Evolutionary conservation across 768 basidiomycete species (phyloP).

Genomic region (Sutorius australiensis): DNA sequence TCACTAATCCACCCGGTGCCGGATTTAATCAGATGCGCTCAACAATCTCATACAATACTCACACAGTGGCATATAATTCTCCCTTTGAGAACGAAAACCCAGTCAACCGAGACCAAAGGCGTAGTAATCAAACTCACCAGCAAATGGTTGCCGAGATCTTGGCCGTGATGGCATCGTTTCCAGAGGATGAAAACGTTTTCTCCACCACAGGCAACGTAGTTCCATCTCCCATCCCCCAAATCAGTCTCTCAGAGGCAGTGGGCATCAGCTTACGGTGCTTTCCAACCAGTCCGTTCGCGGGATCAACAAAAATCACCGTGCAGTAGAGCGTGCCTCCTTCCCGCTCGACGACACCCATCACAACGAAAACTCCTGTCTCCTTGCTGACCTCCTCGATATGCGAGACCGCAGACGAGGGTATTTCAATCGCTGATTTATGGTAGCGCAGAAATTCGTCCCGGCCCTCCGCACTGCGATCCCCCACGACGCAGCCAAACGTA

Average conservation of each 20-base stretch:
- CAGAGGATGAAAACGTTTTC: conserved; percentile 33
- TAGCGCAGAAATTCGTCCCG: conserved; percentile 59
- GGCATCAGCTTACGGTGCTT: conserved; percentile 66
- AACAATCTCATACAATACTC: conserved; percentile 16
- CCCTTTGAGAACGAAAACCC: conserved; percentile 39
- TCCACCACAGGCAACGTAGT: conserved; percentile 49
- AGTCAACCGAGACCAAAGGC: neutral
- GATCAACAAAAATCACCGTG: conserved; percentile 54
- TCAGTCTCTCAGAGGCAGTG: conserved; percentile 54
- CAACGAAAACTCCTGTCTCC: conserved; percentile 49
- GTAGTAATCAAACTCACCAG: conserved; percentile 38
- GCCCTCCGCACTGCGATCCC: conserved; percentile 46
- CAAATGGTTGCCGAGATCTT: conserved; percentile 58
- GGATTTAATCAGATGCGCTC: neutral
- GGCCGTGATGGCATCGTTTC: conserved; percentile 28
- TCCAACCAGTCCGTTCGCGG: conserved; percentile 47
- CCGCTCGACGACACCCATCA: conserved; percentile 58
- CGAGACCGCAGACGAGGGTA: conserved; percentile 49
- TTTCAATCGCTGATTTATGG: conserved; percentile 49
- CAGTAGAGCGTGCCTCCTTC: conserved; percentile 61
- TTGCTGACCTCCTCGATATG: conserved; percentile 47
- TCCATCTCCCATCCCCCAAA: conserved; percentile 62
- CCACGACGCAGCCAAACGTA: conserved; percentile 41
- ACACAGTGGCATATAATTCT: conserved; percentile 68
- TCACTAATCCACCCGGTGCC: conserved; percentile 36